Base-by-base conservation (phyloP, 164 flowering plant species). In the Annona squamosa region DNA sequence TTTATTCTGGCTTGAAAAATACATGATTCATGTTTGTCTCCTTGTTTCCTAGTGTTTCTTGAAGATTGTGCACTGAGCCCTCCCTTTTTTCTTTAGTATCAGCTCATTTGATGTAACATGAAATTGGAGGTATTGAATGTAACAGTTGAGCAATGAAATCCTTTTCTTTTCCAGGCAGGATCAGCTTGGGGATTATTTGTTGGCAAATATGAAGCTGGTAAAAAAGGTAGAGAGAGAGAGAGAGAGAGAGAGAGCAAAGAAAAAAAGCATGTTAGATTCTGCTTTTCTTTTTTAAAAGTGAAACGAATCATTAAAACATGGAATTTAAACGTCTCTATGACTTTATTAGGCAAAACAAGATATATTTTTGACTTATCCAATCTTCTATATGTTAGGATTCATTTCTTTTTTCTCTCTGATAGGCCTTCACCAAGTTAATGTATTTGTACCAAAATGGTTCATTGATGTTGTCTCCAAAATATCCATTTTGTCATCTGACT, bases 111-210 rank as follows among this genome's bases (percentile, higher is more conserved):
- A 26, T 26, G 37, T 26, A 26, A 26, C 37, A 26, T 26, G 37
- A 26, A 26, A 26, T 26, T 26, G 37, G 37, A 7, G 10, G 5
- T 68, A 4, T 41, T 5, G 6, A 2, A 66, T 26, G 37, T 68
- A 2, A 41, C 46, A 66, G 2, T 47, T 12, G 5, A 3, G 42
- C 44, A 18, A 44, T 45, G 18, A 3, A 9, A 52, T 56, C 26
- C 63, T 13, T 46, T 52, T 57, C n/a, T 44, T 16, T 75, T 81
- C 81, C 82, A 91, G 98, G 91, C 90, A 3, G 98, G 98, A 67
- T 78, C 86, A 5, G 77, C 89, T 18, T 92, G 91, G 92, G 96
- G 96, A 0, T 76, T 82, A 1, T 91, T 89, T 74, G 2, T 76
- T 3, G 91, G 86, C 45, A 89, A 91, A 0, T 81, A 84, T 43